Evolutionary conservation across 768 basidiomycete species (phyloP).

Genomic region (Coprinopsis marcescibilis): DNA sequence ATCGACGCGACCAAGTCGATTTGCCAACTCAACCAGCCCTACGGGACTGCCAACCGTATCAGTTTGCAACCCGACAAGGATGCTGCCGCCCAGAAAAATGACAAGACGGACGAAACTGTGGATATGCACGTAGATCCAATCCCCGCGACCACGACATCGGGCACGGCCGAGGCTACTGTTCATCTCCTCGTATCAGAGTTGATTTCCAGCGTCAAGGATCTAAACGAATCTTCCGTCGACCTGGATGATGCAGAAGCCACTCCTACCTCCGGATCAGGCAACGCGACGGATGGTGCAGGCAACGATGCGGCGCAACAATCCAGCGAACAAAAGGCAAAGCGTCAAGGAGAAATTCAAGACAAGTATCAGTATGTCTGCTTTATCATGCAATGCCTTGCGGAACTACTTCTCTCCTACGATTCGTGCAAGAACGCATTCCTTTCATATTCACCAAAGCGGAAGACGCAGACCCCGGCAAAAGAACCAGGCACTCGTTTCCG

Average conservation of each 20-base stretch:
- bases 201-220: neutral
- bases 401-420: constrained; percentile 90
- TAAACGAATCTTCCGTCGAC: neutral
- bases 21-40: constrained; percentile 70
- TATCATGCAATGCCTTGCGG: constrained; percentile 87
- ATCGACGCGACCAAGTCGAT: constrained; percentile 64
- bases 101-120: constrained; percentile 16
- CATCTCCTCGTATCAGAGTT: constrained; percentile 1
- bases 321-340: constrained; percentile 2
- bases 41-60: constrained; percentile 49
- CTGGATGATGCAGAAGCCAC: neutral
- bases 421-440: constrained; percentile 85
- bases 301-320: too few relatives aligned
- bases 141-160: neutral
- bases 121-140: constrained; percentile 62
- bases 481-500: constrained; percentile 57
- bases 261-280: neutral
- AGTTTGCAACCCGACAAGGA: constrained; percentile 41
- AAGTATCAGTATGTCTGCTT: constrained; percentile 64
- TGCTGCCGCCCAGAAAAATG: constrained; percentile 19
- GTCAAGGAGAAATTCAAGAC: constrained; percentile 25
- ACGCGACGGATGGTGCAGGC: too few relatives aligned
- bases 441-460: constrained; percentile 68
- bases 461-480: constrained; percentile 54
- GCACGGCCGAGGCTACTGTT: neutral